Conservation (phyloP, 1,284 basidiomycete genomes). For the Exobasidium rhododendri region DNA sequence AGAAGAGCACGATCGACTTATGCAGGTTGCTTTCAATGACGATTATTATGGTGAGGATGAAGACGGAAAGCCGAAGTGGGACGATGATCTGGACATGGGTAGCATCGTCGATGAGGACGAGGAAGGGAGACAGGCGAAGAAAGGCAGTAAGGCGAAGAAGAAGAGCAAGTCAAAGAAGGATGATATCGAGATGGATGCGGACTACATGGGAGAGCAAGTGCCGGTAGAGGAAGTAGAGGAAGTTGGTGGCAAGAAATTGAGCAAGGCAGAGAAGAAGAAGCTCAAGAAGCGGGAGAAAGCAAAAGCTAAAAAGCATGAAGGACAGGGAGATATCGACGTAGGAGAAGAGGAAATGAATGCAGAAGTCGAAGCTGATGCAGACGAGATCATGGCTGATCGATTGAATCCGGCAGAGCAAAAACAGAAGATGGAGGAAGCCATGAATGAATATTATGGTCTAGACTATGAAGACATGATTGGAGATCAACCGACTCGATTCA, state of each 20-base stretch:
- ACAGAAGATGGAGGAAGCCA: slow-evolving; percentile 61
- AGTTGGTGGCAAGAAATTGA: slow-evolving; percentile 59
- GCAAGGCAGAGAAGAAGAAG: slow-evolving; percentile 77
- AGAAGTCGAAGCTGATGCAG: slow-evolving; percentile 14
- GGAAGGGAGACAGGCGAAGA: slow-evolving; percentile 1
- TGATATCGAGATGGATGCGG: slow-evolving; percentile 70
- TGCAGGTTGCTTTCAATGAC: slow-evolving; percentile 46
- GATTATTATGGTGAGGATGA: slow-evolving; percentile 40
- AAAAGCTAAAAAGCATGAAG: not conserved
- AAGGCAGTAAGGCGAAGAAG: slow-evolving; percentile 13
- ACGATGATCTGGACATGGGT: slow-evolving; percentile 77
- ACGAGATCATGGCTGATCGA: not conserved
- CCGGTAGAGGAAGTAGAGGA: slow-evolving; percentile 17
- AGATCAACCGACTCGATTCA: slow-evolving; percentile 86
- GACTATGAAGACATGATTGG: slow-evolving; percentile 96
- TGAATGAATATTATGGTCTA: slow-evolving; percentile 82
- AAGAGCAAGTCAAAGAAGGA: slow-evolving; percentile 57
- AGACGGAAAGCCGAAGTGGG: slow-evolving; percentile 74
- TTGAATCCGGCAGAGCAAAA: slow-evolving; percentile 13
- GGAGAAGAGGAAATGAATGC: slow-evolving; percentile 26
- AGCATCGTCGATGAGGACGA: slow-evolving; percentile 64
- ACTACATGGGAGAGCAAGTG: slow-evolving; percentile 57
- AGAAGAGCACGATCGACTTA: slow-evolving; percentile 45
- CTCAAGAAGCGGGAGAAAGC: slow-evolving; percentile 31
- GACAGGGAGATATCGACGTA: slow-evolving; percentile 8